Base-by-base conservation (phyloP, 805 yeast species). In the Metschnikowia henanensis region DNA sequence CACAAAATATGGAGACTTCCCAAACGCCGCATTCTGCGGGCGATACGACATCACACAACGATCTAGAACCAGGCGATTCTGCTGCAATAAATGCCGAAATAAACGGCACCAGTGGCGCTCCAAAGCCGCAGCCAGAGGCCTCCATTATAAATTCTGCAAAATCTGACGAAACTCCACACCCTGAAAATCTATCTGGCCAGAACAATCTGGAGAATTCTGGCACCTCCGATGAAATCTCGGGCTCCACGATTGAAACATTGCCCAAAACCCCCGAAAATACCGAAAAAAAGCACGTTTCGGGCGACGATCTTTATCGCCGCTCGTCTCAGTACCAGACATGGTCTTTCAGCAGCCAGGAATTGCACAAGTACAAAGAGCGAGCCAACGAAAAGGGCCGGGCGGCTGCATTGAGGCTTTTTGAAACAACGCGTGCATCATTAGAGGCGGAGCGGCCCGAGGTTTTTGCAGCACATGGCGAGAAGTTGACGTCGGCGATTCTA, bases 271-370 rank as follows among this genome's bases (percentile, higher is more conserved):
- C 5, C 18, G 33, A 18, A 17, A 10, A n/a, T 7, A 20, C 34
- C 5, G 16, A 30, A 35, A 49, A 49, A 19, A 39, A 41, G 26
- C 26, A 37, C 30, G 74, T 86, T 6, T 70, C 89, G 1, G 86
- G 81, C 55, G 97, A 94, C 62, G 99, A 94, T 51, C 68, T 94
- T 30, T 92, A 88, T 64, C 77, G 98, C 34, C 76, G 90, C 25
- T 87, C 96, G 4, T 77, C 94, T 0, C 99, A 92, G 66, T 92
- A 76, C 60, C 71, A 84, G 40, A 44, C 80, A 8, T 92, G 99
- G 99, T 90, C 97, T 1, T 92, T 79, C 62, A 81, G 89, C 0
- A 58, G 60, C 16, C 77, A 77, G 1, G 77, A 76, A 43, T 70
- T 92, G n/a, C 65, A 62, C 3, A 71, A 73, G 22, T 63, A 70